These are phyloP conservation scores for Lecanicillium sp. DNA, from an alignment of 2,329 filamentous ascomycete genomes.

Conservation along the genomic window DNA sequence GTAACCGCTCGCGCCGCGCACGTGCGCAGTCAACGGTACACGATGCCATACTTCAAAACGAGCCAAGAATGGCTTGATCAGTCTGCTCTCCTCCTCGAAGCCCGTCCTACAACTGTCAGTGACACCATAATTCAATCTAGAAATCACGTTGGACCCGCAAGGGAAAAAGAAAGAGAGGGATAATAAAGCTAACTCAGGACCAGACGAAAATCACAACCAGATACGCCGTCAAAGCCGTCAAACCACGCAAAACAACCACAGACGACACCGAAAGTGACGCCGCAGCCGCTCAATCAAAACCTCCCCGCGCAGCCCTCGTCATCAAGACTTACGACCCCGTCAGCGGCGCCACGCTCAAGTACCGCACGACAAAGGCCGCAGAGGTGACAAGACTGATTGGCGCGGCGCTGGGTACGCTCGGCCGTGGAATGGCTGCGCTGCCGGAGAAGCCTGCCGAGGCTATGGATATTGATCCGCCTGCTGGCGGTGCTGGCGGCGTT, in stretches of 20 bases:
- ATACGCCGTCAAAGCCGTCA: slow-evolving; percentile 62
- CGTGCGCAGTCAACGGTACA: too few relatives aligned
- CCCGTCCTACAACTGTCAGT: slow-evolving; percentile 73
- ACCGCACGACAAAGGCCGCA: slow-evolving; percentile 81
- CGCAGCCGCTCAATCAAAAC: slow-evolving; percentile 27
- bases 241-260: slow-evolving; percentile 13
- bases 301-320: slow-evolving; percentile 61
- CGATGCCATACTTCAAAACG: slow-evolving; percentile 75
- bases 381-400: slow-evolving; percentile 76
- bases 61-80: slow-evolving; percentile 89
- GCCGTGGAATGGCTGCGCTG: slow-evolving; percentile 57
- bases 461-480: slow-evolving; percentile 14
- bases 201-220: slow-evolving; percentile 88
- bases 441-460: slow-evolving; percentile 32
- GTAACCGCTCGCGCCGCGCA: too few relatives aligned
- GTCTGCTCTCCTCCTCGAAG: slow-evolving; percentile 76
- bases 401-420: slow-evolving; percentile 65
- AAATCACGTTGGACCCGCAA: slow-evolving; percentile 6
- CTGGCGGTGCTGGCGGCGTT: background rate
- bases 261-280: slow-evolving; percentile 17
- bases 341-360: slow-evolving; percentile 79
- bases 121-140: background rate
- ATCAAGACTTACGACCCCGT: slow-evolving; percentile 85
- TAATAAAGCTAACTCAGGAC: background rate
- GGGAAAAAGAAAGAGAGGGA: too few relatives aligned